Percentiles rank a stretch among this genome's conserved stretches.
Evolutionary conservation across 2,329 filamentous ascomycete species (phyloP).

Genomic region (Falciphora oryzae): DNA sequence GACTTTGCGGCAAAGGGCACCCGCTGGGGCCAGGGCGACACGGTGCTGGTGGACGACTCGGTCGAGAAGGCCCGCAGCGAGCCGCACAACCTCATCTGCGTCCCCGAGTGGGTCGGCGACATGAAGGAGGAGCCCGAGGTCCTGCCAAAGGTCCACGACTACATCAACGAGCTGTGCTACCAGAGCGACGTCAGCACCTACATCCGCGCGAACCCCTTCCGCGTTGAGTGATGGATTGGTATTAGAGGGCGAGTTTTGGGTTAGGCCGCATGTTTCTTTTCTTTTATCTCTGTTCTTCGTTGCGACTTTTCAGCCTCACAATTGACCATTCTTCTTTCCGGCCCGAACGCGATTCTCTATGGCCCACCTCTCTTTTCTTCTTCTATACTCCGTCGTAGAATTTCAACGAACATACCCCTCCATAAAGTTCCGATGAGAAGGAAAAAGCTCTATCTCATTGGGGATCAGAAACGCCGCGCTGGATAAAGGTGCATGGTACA

Average conservation of each 20-base stretch:
- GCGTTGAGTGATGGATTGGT: slow-evolving; percentile 22
- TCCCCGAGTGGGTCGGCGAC: slow-evolving; percentile 68
- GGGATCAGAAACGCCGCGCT: not conserved
- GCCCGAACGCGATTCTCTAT: not conserved
- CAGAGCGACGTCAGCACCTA: slow-evolving; percentile 59
- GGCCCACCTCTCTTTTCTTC: not conserved
- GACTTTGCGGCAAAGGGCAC: slow-evolving; percentile 28
- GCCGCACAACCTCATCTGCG: slow-evolving; percentile 73
- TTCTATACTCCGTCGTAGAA: no score
- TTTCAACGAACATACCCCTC: no score
- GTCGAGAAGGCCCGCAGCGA: slow-evolving; percentile 73
- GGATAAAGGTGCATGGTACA: not conserved
- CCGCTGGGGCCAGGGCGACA: slow-evolving; percentile 76
- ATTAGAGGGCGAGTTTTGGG: no score
- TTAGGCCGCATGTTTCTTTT: no score
- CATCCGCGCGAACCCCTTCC: slow-evolving; percentile 47
- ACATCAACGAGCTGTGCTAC: slow-evolving; percentile 48
- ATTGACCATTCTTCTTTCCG: no score
- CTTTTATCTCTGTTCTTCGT: not conserved
- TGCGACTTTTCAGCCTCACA: not conserved
- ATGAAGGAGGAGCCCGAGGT: slow-evolving; percentile 35
- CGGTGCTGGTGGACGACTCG: slow-evolving; percentile 84
- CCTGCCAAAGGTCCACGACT: slow-evolving; percentile 55
- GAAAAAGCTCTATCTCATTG: not conserved
- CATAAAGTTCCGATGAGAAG: no score